Base-by-base conservation (phyloP, 1,139 yeast genomes). In the Torulaspora globosa region DNA sequence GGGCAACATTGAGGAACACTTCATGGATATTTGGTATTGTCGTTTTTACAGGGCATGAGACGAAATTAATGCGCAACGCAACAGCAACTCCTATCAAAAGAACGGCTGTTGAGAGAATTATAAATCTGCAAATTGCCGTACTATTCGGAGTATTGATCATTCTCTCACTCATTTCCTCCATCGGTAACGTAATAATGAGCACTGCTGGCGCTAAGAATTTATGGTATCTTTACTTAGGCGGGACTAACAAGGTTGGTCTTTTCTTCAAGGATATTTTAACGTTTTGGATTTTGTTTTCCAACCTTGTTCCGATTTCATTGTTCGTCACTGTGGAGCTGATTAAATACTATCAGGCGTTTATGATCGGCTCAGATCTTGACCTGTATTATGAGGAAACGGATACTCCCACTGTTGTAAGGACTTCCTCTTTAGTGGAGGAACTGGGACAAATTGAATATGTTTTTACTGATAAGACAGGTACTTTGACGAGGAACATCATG, bases 21-120 rank as follows among this genome's bases (percentile, higher is more conserved):
- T 88, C 83, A 41, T 94, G 97, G 97, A 80, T 94, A 38, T 89
- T 88, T 58, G 98, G 98, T 24, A 75, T 89, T 38, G 97, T 87
- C 2, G 80, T 92, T 1, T 94, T 92, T 64, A 94, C 99, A 0
- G 99, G 98, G 23, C 98, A 94, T 65, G 98, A 94, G 69, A 92
- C 99, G 0, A 94, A 94, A 62, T 75, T 94, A 54, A 92, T 94
- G 98, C 80, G 98, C 63, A 94, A 94, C 70, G 98, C 99, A 11
- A 90, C 97, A 1, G 97, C 98, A 2, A 84, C 99, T 1, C 98
- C 98, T 3, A 94, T 94, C 59, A 94, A 94, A 64, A 78, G 95
- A 60, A 94, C 98, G 1, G 96, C 96, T 23, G 97, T 94, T 11
- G 99, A 94, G 70, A 80, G 95, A 66, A 87, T 90, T 68, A 90